Conservation (phyloP, 352 stramenopile species). For the Peronospora farinosa region DNA sequence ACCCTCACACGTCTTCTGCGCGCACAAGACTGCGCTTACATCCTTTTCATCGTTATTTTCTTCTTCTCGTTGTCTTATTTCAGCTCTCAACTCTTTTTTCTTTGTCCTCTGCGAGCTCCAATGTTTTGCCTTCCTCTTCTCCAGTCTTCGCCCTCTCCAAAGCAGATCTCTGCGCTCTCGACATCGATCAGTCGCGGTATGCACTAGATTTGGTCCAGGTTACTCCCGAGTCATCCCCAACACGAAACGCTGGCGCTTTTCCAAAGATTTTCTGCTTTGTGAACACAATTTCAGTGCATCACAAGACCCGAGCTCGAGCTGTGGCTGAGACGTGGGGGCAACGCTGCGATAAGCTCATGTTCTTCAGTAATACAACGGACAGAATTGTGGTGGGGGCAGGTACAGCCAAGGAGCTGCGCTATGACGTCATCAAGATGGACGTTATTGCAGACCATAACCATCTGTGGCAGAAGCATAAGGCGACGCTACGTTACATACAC, state of each 20-base stretch:
- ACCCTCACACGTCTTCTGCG: background rate
- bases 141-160: constrained; percentile 29
- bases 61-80: constrained; percentile 8
- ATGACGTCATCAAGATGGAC: constrained; percentile 63
- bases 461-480: constrained; percentile 81
- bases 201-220: constrained; percentile 44
- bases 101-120: constrained; percentile 2
- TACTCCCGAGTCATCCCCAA: constrained; percentile 16
- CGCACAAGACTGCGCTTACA: background rate
- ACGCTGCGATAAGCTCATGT: constrained; percentile 70
- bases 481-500: constrained; percentile 55
- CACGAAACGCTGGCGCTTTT: constrained; percentile 23
- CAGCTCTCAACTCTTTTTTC: constrained; percentile 7
- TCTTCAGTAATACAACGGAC: constrained; percentile 73
- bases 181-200: constrained; percentile 39
- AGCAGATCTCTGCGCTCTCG: constrained; percentile 43
- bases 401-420: constrained; percentile 20
- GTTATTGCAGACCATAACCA: constrained; percentile 73
- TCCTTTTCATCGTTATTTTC: background rate
- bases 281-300: constrained; percentile 74
- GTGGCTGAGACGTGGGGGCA: constrained; percentile 79
- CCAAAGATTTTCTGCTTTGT: constrained; percentile 73
- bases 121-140: constrained; percentile 7
- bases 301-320: constrained; percentile 48
- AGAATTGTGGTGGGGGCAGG: constrained; percentile 34